Percentiles rank a stretch among this genome's conserved stretches.
phyloP scores from a whole-genome alignment of 306 rosid species.

The Cicer pinnatifidum region DNA sequence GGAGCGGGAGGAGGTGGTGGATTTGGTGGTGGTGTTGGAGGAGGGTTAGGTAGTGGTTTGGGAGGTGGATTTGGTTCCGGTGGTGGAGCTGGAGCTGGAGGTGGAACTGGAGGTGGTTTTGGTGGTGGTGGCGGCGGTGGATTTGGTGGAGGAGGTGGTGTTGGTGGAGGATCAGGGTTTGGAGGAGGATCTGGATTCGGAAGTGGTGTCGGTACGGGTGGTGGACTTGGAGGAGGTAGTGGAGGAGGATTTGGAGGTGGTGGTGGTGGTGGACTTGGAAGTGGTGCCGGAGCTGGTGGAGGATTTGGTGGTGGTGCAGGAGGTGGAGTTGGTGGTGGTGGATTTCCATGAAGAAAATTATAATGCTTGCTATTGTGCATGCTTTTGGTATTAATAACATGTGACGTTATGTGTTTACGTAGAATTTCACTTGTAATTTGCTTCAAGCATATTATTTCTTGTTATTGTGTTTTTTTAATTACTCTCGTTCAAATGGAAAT shows the following conservation, averaged over 20 bases:
- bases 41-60: slow-evolving; percentile 50
- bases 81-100: slow-evolving; percentile 33
- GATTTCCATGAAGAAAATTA: slow-evolving; percentile 54
- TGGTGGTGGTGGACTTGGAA: slow-evolving; percentile 46
- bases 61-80: slow-evolving; percentile 58
- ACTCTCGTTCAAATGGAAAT: slow-evolving; percentile 10
- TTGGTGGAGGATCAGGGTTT: slow-evolving; percentile 55
- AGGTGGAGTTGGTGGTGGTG: slow-evolving; percentile 64
- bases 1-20: slow-evolving; percentile 71
- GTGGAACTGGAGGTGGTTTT: slow-evolving; percentile 47
- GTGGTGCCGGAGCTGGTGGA: slow-evolving; percentile 67
- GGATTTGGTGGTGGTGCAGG: slow-evolving; percentile 66
- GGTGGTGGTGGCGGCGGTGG: slow-evolving; percentile 58
- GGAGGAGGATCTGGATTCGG: slow-evolving; percentile 60
- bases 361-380: slow-evolving; percentile 3
- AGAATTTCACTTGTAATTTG: slow-evolving; percentile 32
- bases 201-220: slow-evolving; percentile 47
- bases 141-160: slow-evolving; percentile 53
- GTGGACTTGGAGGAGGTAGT: slow-evolving; percentile 57
- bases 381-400: slow-evolving; percentile 33
- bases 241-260: slow-evolving; percentile 57
- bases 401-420: slow-evolving; percentile 18
- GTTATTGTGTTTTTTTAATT: neutral
- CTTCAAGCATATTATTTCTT: slow-evolving; percentile 17
- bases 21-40: slow-evolving; percentile 58